Evolutionary conservation across 352 stramenopile genomes (phyloP).

Genomic region (Globisporangium canariense): DNA sequence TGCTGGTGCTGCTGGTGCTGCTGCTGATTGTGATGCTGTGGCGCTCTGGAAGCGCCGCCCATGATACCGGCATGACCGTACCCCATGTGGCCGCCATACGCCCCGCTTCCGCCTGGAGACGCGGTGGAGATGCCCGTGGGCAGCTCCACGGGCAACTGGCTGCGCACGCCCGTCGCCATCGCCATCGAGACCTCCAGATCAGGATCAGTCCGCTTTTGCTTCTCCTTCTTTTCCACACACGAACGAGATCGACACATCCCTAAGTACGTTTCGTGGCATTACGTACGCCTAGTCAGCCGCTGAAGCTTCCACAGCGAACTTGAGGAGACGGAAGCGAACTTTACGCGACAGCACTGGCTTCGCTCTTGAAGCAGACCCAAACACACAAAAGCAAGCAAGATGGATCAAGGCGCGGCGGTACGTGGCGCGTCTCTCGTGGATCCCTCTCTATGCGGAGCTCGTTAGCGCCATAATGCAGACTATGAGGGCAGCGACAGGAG

Average conservation of each 20-base stretch:
- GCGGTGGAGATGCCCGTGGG: slow-evolving; percentile 1
- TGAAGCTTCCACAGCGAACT: not conserved
- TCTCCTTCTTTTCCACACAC: not conserved
- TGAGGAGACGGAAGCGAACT: not conserved
- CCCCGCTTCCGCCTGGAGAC: slow-evolving; percentile 4
- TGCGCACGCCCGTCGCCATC: slow-evolving; percentile 12
- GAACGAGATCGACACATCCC: not conserved
- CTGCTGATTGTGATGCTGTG: slow-evolving; percentile 1
- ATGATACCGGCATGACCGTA: slow-evolving; percentile 2
- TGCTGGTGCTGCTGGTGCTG: slow-evolving; percentile 1
- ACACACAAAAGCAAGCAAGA: slow-evolving; percentile 15
- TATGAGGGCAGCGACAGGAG: not conserved
- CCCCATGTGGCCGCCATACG: slow-evolving; percentile 2
- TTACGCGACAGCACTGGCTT: not conserved
- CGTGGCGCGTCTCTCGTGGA: slow-evolving; percentile 9
- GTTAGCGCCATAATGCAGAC: not conserved
- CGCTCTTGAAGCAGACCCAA: too few relatives aligned
- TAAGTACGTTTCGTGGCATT: not conserved
- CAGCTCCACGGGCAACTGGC: slow-evolving; percentile 14
- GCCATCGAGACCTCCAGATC: not conserved
- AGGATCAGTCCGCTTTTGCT: not conserved
- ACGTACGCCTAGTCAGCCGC: not conserved
- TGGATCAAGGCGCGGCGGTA: slow-evolving; percentile 54
- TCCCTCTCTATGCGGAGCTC: not conserved
- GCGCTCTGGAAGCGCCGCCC: not conserved